Evolutionary conservation across 2,329 filamentous ascomycete genomes (phyloP).

Genomic region (Penicillium sp.): DNA sequence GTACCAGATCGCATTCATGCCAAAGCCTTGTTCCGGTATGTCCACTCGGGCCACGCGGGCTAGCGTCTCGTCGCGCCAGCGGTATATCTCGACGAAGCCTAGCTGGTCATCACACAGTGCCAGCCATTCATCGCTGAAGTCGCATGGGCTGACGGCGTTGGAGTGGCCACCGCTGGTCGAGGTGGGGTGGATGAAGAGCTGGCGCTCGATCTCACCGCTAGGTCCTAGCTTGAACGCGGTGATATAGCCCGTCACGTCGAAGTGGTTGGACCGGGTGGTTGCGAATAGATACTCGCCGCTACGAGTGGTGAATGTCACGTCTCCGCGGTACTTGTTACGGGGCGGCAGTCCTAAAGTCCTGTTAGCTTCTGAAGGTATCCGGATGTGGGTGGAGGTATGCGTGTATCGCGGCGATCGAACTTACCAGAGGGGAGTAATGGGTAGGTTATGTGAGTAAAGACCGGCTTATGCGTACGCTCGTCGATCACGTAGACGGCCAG

Average conservation of each 20-base stretch:
- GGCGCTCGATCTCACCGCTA: slow-evolving; percentile 66
- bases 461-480: slow-evolving; percentile 64
- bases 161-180: slow-evolving; percentile 83
- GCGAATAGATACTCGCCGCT: slow-evolving; percentile 75
- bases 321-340: slow-evolving; percentile 66
- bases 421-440: slow-evolving; percentile 74
- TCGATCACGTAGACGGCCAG: slow-evolving; percentile 79
- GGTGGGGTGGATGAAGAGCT: slow-evolving; percentile 76
- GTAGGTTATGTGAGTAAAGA: slow-evolving; percentile 71
- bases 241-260: slow-evolving; percentile 73
- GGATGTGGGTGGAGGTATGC: too few species aligned
- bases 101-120: slow-evolving; percentile 84
- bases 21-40: slow-evolving; percentile 81
- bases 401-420: slow-evolving; percentile 11
- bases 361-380: not conserved
- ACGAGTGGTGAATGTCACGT: slow-evolving; percentile 69
- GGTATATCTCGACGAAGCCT: slow-evolving; percentile 80
- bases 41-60: slow-evolving; percentile 70
- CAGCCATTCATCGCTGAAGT: slow-evolving; percentile 84
- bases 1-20: slow-evolving; percentile 97
- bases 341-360: slow-evolving; percentile 30
- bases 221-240: slow-evolving; percentile 68
- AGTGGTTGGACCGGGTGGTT: slow-evolving; percentile 71
- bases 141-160: slow-evolving; percentile 78
- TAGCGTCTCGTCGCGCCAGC: slow-evolving; percentile 77